Evolutionary conservation across 2,329 filamentous ascomycete species (phyloP).

Genomic region (Ilyonectria mors-panacis): DNA sequence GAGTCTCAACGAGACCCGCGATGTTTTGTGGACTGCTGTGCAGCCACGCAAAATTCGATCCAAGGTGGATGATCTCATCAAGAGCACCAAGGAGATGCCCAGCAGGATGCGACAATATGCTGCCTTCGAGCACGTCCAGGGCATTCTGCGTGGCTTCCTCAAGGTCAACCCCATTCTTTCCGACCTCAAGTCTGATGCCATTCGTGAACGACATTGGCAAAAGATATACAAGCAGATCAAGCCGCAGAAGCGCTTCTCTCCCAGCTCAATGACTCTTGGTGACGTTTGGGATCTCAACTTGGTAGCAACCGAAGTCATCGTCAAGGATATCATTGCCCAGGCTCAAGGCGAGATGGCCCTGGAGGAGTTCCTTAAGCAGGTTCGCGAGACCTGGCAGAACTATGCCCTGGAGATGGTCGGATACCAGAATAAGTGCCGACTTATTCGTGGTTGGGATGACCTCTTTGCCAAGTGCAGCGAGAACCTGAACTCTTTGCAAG

Average conservation of each 20-base stretch:
- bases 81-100: conserved; percentile 99
- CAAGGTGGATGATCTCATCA: conserved; percentile 91
- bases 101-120: conserved; percentile 99
- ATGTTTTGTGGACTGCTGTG: conserved; percentile 94
- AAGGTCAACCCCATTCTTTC: conserved; percentile 91
- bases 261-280: conserved; percentile 94
- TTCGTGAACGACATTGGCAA: conserved; percentile 95
- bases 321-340: conserved; percentile 94
- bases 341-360: conserved; percentile 98
- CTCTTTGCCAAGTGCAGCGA: conserved; percentile 99
- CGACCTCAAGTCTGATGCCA: conserved; percentile 96
- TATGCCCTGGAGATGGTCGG: conserved; percentile 95
- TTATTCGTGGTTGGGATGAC: conserved; percentile 98
- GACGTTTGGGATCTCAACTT: conserved; percentile 99
- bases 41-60: conserved; percentile 93
- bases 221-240: conserved; percentile 98
- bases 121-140: conserved; percentile 99
- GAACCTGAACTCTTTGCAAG: conserved; percentile 96
- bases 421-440: conserved; percentile 97
- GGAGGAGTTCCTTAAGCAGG: conserved; percentile 96
- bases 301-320: conserved; percentile 86
- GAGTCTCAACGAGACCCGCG: conserved; percentile 92
- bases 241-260: conserved; percentile 93
- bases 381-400: conserved; percentile 96
- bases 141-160: conserved; percentile 86